Conservation (phyloP, 2,329 filamentous ascomycete genomes). For the Talaromyces sp. region DNA sequence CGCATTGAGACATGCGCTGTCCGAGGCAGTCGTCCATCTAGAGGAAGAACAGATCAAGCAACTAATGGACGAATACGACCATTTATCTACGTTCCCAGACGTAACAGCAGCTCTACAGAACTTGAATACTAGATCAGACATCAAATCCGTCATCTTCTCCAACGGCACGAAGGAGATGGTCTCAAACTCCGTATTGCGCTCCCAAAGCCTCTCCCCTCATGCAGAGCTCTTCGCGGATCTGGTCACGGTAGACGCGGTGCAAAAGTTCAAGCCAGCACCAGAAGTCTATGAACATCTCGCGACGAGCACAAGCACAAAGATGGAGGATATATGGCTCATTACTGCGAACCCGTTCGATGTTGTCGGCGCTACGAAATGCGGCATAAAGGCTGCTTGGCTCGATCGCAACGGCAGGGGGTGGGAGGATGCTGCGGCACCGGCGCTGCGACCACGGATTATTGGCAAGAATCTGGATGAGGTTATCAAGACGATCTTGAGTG, state of each 20-base stretch:
- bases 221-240: constrained; percentile 53
- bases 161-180: constrained; percentile 69
- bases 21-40: constrained; percentile 55
- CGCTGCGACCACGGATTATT: constrained; percentile 54
- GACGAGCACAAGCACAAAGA: constrained; percentile 49
- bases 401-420: constrained; percentile 63
- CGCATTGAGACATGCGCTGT: constrained; percentile 63
- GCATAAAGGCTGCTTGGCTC: constrained; percentile 66
- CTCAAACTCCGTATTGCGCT: constrained; percentile 57
- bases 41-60: constrained; percentile 44
- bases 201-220: constrained; percentile 55
- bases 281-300: constrained; percentile 62
- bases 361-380: constrained; percentile 61
- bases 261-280: constrained; percentile 65
- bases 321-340: constrained; percentile 64
- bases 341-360: constrained; percentile 73
- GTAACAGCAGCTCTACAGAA: constrained; percentile 55
- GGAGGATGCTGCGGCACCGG: constrained; percentile 60
- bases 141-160: constrained; percentile 65
- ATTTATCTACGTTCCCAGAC: constrained; percentile 64
- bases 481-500: constrained; percentile 16
- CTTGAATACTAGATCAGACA: constrained; percentile 41
- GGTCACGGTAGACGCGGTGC: constrained; percentile 61
- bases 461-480: constrained; percentile 60
- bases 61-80: constrained; percentile 65